A percentile compares a stretch with the other conserved stretches of the same genome.
phyloP scores from a whole-genome alignment of 2,329 filamentous ascomycete genomes.

The Dactylonectria macrodidyma region DNA sequence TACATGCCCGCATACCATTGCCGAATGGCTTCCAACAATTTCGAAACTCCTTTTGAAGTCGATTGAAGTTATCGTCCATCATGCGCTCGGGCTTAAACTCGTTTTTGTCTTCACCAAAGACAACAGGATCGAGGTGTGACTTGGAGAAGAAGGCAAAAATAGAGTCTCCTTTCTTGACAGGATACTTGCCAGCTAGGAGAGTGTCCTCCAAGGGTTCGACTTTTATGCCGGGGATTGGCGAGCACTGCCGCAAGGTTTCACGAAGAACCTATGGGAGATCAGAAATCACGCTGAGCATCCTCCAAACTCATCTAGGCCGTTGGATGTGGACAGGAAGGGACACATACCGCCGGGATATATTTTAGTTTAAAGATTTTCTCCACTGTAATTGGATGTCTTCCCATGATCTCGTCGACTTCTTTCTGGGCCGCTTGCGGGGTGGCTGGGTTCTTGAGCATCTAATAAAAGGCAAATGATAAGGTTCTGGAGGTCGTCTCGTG shows the following conservation, averaged over 20 bases:
- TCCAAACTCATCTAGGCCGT: neutral
- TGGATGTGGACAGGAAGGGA: neutral
- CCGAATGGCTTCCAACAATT: constrained; percentile 83
- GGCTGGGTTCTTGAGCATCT: constrained; percentile 75
- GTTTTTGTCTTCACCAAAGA: constrained; percentile 76
- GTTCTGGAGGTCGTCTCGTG: constrained; percentile 81
- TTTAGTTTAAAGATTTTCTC: constrained; percentile 75
- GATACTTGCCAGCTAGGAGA: constrained; percentile 74
- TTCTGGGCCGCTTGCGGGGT: constrained; percentile 73
- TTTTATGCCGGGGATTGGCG: constrained; percentile 72
- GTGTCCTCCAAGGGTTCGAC: constrained; percentile 68
- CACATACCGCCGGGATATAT: constrained; percentile 71
- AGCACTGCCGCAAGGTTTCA: constrained; percentile 75
- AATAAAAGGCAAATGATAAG: constrained; percentile 75
- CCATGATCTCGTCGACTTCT: constrained; percentile 78
- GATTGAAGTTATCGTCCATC: constrained; percentile 77
- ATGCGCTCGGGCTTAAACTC: constrained; percentile 81
- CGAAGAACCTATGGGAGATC: constrained; percentile 59
- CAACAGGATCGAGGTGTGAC: constrained; percentile 73
- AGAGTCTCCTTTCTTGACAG: constrained; percentile 66
- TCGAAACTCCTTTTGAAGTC: constrained; percentile 71
- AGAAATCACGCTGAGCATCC: no score
- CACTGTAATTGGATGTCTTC: constrained; percentile 68
- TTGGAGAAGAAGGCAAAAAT: constrained; percentile 66
- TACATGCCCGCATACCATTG: constrained; percentile 79